Evolutionary conservation across 1,284 basidiomycete genomes (phyloP).

Genomic region (Cryptococcus sp.): DNA sequence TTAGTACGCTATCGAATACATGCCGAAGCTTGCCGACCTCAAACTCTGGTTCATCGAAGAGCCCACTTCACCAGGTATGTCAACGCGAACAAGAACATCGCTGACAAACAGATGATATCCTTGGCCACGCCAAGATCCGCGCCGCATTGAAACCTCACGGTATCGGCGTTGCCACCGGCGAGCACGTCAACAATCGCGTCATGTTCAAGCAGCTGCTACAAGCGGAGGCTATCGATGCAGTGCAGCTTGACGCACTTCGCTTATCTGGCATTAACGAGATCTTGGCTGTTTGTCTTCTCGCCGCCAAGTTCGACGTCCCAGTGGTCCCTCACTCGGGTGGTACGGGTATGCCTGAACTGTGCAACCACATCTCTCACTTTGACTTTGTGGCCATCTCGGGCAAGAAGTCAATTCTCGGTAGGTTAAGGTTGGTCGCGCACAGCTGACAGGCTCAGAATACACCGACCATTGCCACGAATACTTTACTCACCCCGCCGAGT

Average conservation of each 20-base stretch:
- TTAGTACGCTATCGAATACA: constrained; percentile 83
- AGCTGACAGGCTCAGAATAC: constrained; percentile 18
- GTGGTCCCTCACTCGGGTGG: constrained; percentile 90
- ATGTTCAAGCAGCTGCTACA: constrained; percentile 93
- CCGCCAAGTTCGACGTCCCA: constrained; percentile 76
- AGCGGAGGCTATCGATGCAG: constrained; percentile 85
- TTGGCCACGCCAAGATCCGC: constrained; percentile 57
- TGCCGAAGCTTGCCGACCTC: constrained; percentile 71
- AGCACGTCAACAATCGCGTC: constrained; percentile 84
- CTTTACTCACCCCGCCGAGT: constrained; percentile 23
- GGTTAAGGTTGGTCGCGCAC: not conserved
- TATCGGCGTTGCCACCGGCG: constrained; percentile 90
- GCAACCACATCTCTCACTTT: constrained; percentile 60
- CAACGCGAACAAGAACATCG: no score
- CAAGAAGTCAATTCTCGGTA: constrained; percentile 55
- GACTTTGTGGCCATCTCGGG: constrained; percentile 89
- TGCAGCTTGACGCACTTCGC: constrained; percentile 88
- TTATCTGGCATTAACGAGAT: constrained; percentile 91
- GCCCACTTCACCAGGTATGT: constrained; percentile 69
- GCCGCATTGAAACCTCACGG: constrained; percentile 69
- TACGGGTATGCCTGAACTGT: constrained; percentile 25
- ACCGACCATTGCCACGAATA: constrained; percentile 34
- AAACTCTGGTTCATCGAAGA: constrained; percentile 95
- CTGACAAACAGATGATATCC: constrained; percentile 62
- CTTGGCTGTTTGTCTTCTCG: constrained; percentile 82